Evolutionary conservation across 768 basidiomycete species (phyloP), one percentile per base, ranked within the genome.

Genomic region (Leccinum broughii): DNA sequence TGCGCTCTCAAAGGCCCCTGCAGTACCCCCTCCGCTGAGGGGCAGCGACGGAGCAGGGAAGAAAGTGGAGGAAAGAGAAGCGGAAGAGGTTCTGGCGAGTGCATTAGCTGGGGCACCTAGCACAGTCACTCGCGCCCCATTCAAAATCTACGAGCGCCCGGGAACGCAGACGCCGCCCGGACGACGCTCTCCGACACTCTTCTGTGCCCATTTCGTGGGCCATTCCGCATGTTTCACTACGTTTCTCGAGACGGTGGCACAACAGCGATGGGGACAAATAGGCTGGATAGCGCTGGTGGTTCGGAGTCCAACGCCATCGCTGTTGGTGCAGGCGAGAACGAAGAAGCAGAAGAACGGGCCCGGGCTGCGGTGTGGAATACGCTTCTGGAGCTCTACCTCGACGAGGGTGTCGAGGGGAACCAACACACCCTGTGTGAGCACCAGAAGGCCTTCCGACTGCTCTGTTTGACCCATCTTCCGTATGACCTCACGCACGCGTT

Each of bases 341-440:
- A 83, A 54, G 76, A 78, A 30, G 70, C 73, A 0, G 90, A 90
- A 61, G 80, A 77, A 66, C 72, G 73, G 9, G 92, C 95, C 68
- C 93, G 93, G 68, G 80, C 83, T 9, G 89, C 94, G 0, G 87
- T 97, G 3, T 98, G 95, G 95, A 97, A 96, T 75, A 97, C 95
- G 13, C 79, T 98, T 3, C 77, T 98, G 60, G 96, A 99, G 75
- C 82, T 99, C 13, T 98, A 98, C 72, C 82, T 99, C 49, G 83
- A 87, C 8, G 72, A 72, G 20, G 66, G 61, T 20, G 28, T 54
- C 8, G 63, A 65, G 11, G 71, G 82, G 37, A 55, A 66, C 65
- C 55, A 63, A 52, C 30, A 57, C 13, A 53, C 52, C 0, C 28
- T 48, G 1, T 61, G 57, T 26, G 59, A 67, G 3, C 69, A 66